These are phyloP conservation scores for Alternaria novae-zelandiae DNA, from an alignment of 2,329 filamentous ascomycete species.

Conservation along the genomic window DNA sequence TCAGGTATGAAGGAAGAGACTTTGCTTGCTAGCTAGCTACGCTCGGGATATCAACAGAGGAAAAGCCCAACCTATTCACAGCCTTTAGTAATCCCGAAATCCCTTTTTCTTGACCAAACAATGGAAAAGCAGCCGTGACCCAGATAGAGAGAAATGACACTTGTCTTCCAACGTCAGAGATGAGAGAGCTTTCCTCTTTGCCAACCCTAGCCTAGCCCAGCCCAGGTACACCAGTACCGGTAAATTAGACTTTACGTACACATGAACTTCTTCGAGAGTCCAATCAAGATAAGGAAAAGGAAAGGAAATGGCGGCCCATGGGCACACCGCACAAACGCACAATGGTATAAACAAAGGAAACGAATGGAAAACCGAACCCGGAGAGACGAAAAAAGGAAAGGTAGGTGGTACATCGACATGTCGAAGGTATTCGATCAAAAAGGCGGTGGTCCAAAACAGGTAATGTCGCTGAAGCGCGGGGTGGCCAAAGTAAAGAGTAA, in stretches of 20 bases:
- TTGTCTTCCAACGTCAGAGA: background rate
- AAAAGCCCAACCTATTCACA: background rate
- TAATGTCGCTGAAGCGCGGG: background rate
- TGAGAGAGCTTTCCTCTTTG: background rate
- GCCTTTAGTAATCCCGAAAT: background rate
- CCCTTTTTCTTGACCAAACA: background rate
- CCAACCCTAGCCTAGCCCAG: background rate
- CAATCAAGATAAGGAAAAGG: background rate
- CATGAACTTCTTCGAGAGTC: background rate
- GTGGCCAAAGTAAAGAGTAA: background rate
- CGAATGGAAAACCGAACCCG: background rate
- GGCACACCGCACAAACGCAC: background rate
- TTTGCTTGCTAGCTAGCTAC: background rate
- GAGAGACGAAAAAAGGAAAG: background rate
- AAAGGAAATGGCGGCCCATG: background rate
- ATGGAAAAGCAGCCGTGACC: background rate
- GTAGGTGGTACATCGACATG: slow-evolving; percentile 13
- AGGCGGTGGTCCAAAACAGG: background rate
- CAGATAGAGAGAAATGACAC: background rate
- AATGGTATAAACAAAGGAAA: slow-evolving; percentile 17
- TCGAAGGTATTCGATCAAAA: slow-evolving; percentile 13
- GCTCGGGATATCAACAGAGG: background rate
- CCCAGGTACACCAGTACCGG: background rate
- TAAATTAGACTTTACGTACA: background rate
- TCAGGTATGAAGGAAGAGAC: background rate